A percentile compares a stretch with the other conserved stretches of the same genome.
Conservation (phyloP, 106 monocot species). For the Agapanthus africanus region DNA sequence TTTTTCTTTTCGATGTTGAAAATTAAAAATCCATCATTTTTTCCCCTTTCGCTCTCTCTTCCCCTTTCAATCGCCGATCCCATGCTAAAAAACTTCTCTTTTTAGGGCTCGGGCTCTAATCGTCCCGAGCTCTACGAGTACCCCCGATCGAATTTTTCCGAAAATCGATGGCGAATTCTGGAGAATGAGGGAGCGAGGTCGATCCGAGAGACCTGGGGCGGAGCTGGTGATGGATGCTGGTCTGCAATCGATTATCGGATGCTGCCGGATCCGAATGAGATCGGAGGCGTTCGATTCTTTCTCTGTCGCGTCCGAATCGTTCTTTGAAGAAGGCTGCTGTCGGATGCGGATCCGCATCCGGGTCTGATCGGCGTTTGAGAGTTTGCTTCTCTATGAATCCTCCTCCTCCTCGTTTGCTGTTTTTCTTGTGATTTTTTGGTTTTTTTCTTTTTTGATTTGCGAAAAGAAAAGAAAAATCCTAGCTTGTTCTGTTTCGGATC, state of each 20-base stretch:
- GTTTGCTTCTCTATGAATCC: not conserved
- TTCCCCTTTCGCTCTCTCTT: too few species aligned
- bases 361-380: not conserved
- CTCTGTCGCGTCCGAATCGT: constrained; percentile 40
- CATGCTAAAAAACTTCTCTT: not conserved
- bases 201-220: not conserved
- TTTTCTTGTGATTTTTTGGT: not conserved
- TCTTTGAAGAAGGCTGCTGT: constrained; percentile 28
- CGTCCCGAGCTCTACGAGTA: constrained; percentile 6
- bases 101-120: not conserved
- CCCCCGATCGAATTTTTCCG: not conserved
- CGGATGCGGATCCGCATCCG: not conserved
- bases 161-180: not conserved
- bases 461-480: not conserved
- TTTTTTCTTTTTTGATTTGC: not conserved
- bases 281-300: constrained; percentile 34
- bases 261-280: constrained; percentile 23
- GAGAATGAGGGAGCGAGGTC: constrained; percentile 22
- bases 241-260: constrained; percentile 10
- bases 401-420: not conserved
- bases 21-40: too few species aligned
- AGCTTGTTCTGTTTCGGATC: constrained; percentile 2
- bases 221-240: constrained; percentile 23
- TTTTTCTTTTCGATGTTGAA: too few species aligned
- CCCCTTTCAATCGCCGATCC: not conserved